A percentile compares a stretch with the other conserved stretches of the same genome.
phyloP scores from a whole-genome alignment of 2,329 filamentous ascomycete genomes.

The Xylaria sp. region DNA sequence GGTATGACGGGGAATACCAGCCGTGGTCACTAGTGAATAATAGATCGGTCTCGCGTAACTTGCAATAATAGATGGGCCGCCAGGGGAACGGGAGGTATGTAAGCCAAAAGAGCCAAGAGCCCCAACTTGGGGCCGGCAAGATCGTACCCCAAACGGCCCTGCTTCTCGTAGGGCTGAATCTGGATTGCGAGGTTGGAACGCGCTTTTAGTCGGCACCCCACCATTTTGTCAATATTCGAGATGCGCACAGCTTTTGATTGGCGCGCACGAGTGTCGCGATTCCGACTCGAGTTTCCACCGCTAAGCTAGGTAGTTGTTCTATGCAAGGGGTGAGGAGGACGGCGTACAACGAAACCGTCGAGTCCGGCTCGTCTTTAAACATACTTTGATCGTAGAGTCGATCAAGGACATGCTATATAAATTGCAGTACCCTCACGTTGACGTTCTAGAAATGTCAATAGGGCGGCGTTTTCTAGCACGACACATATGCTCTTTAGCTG shows the following conservation, averaged over 20 bases:
- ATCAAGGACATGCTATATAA: background rate
- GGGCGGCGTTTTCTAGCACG: background rate
- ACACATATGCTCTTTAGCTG: background rate
- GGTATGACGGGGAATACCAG: background rate
- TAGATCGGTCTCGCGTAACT: constrained; percentile 5
- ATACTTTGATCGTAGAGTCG: background rate
- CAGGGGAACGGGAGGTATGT: constrained; percentile 3
- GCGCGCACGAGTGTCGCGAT: constrained; percentile 29
- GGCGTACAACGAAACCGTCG: background rate
- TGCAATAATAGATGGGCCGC: background rate
- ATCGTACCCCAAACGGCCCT: constrained; percentile 27
- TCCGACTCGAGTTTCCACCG: background rate
- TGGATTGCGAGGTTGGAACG: constrained; percentile 33
- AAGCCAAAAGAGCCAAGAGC: constrained; percentile 23
- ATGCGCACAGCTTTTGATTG: constrained; percentile 39
- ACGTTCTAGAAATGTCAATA: background rate
- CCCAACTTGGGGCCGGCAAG: constrained; percentile 11
- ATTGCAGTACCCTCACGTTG: background rate
- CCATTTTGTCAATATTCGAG: constrained; percentile 24
- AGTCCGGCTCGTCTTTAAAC: background rate
- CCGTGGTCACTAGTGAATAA: background rate
- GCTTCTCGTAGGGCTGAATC: constrained; percentile 37
- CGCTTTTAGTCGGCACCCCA: constrained; percentile 35
- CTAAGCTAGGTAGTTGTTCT: background rate
- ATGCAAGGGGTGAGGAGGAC: background rate